Evolutionary conservation across 2,329 filamentous ascomycete genomes (phyloP).

Genomic region (Fusarium pininemorale): DNA sequence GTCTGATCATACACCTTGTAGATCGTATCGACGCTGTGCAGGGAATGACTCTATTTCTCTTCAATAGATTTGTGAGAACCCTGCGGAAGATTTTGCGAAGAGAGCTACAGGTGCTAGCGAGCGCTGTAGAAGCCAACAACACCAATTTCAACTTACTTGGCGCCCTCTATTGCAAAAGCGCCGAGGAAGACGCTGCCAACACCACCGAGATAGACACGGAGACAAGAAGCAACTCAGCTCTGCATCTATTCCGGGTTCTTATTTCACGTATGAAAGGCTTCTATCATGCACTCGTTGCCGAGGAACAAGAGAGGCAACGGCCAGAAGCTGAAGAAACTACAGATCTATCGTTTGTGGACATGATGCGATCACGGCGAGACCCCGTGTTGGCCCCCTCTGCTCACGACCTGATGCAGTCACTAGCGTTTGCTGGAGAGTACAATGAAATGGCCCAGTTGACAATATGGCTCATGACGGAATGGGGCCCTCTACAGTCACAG

Average conservation of each 20-base stretch:
- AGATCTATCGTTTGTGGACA: constrained; percentile 46
- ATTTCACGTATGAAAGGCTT: constrained; percentile 40
- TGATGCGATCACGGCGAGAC: constrained; percentile 47
- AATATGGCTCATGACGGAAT: constrained; percentile 66
- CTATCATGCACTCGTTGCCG: constrained; percentile 39
- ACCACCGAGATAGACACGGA: background rate
- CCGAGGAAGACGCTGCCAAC: constrained; percentile 11
- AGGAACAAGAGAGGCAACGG: constrained; percentile 37
- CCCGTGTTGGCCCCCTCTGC: constrained; percentile 50
- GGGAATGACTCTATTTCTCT: constrained; percentile 36
- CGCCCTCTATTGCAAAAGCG: constrained; percentile 28
- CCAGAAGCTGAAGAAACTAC: constrained; percentile 30
- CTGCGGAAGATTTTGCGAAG: constrained; percentile 42
- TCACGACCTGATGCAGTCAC: constrained; percentile 69
- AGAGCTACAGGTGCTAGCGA: constrained; percentile 36
- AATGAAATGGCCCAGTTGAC: constrained; percentile 66
- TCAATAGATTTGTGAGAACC: constrained; percentile 38
- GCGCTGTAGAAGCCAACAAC: constrained; percentile 20
- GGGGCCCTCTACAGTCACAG: constrained; percentile 47
- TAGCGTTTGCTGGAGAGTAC: constrained; percentile 69
- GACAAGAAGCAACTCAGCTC: constrained; percentile 1
- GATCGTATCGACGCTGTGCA: constrained; percentile 42
- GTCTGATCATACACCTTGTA: constrained; percentile 40
- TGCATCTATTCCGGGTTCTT: constrained; percentile 33
- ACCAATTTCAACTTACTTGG: constrained; percentile 18